Base-by-base conservation (phyloP, 208 protist genomes). In the Leishmania braziliensis region DNA sequence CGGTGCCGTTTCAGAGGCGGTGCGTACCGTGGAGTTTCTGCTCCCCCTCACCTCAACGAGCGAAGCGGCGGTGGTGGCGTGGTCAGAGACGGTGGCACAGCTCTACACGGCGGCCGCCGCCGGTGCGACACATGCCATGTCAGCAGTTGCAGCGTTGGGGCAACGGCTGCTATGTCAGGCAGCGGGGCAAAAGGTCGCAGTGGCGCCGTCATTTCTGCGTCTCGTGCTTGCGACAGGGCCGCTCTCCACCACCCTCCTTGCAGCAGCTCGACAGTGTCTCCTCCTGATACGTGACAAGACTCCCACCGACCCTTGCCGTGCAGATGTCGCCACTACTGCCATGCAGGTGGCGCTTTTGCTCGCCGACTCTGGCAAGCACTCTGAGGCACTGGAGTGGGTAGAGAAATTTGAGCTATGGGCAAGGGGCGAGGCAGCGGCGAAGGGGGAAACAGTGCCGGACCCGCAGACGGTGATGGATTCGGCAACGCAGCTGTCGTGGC, bases 41-140 rank as follows among this genome's bases (percentile, higher is more conserved):
- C 73, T 78, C 46, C 54, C 78, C 43, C 76, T 86, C 63, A 82
- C 80, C 23, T 53, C 73, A 39, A 71, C 54, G 70, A 74, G 76
- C 50, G 23, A 50, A 46, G 75, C 73, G 26, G 60, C 71, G 6
- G 68, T 73, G 8, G 26, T 66, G n/a, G 82, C 62, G 26, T 80
- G 80, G 79, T 33, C 77, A 18, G 77, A 16, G 29, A 53, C 73
- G 10, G 5, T 89, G 51, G 46, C 73, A n/a, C 60, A 3, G 56
- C 74, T 77, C 56, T 16, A 77, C 56, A 48, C 74, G 8, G 26
- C 53, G 23, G 74, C 36, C 16, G 2, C 33, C 29, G 53, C 74
- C 33, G 65, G 48, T 39, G 74, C 72, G 50, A 16, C 48, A 23
- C 29, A 76, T 39, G 51, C 33, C 20, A 56, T 46, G 51, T 53